phyloP scores from a whole-genome alignment of 2,329 filamentous ascomycete genomes.

The Bipolaris oryzae region DNA sequence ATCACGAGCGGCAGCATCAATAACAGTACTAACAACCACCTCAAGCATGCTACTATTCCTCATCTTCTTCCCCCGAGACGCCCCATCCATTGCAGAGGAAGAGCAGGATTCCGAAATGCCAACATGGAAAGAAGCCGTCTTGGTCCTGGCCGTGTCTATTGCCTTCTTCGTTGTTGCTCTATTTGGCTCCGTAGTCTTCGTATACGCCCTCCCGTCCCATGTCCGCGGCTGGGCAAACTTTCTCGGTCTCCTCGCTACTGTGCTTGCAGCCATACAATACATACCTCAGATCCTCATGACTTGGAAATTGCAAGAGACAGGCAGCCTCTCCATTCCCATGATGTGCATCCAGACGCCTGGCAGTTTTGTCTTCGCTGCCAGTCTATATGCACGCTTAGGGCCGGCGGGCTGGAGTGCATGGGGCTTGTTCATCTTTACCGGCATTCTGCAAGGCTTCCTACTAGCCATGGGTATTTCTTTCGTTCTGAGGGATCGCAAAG shows the following conservation, averaged over 20 bases:
- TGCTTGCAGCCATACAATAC: conserved; percentile 86
- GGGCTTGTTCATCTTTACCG: conserved; percentile 89
- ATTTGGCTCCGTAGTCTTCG: conserved; percentile 66
- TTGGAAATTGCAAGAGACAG: conserved; percentile 80
- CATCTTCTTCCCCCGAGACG: conserved; percentile 73
- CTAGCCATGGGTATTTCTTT: conserved; percentile 82
- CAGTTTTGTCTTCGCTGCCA: conserved; percentile 85
- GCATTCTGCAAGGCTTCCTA: conserved; percentile 79
- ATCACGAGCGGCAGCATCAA: background rate
- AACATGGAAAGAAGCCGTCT: conserved; percentile 78
- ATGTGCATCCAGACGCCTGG: conserved; percentile 98
- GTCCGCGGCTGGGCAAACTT: conserved; percentile 83
- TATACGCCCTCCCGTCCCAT: conserved; percentile 67
- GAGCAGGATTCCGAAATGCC: conserved; percentile 41
- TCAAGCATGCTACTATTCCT: conserved; percentile 92
- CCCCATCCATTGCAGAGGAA: conserved; percentile 32
- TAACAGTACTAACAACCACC: conserved; percentile 18
- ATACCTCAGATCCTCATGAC: conserved; percentile 95
- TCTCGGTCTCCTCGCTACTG: conserved; percentile 78
- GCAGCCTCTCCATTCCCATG: conserved; percentile 93
- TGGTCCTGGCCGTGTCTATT: conserved; percentile 74
- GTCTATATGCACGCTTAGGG: conserved; percentile 79
- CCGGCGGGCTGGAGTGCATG: conserved; percentile 91
- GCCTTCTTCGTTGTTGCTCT: conserved; percentile 76
- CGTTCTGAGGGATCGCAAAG: conserved; percentile 58